phyloP scores from a whole-genome alignment of 306 rosid species.

The Oemleria cerasiformis region DNA sequence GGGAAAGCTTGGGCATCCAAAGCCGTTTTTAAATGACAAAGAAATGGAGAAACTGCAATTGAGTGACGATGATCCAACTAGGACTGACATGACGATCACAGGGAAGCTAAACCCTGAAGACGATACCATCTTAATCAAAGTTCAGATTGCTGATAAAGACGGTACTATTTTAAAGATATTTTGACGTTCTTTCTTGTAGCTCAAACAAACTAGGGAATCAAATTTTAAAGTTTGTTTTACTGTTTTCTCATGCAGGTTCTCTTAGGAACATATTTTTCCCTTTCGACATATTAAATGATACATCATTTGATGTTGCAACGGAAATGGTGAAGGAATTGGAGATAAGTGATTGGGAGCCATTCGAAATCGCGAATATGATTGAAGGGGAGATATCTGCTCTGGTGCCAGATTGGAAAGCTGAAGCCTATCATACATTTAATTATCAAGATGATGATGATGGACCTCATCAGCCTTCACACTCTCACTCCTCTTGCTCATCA shows the following conservation, averaged over 20 bases:
- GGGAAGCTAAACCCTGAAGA: constrained; percentile 82
- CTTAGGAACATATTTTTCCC: constrained; percentile 76
- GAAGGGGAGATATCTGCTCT: constrained; percentile 68
- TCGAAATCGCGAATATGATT: constrained; percentile 78
- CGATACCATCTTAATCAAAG: constrained; percentile 72
- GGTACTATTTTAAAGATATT: constrained; percentile 37
- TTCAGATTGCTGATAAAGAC: constrained; percentile 59
- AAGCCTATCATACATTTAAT: constrained; percentile 35
- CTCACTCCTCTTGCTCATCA: constrained; percentile 56
- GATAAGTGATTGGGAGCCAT: constrained; percentile 76
- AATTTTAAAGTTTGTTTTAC: constrained; percentile 19
- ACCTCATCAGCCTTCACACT: constrained; percentile 40
- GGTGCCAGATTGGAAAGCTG: constrained; percentile 54
- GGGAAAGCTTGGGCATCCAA: constrained; percentile 38
- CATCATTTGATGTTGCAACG: constrained; percentile 71
- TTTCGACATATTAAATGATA: constrained; percentile 66
- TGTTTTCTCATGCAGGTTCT: constrained; percentile 47
- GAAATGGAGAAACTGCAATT: constrained; percentile 58
- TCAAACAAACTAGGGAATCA: constrained; percentile 7
- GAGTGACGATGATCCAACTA: constrained; percentile 24
- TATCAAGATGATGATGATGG: constrained; percentile 45
- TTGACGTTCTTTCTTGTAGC: background rate
- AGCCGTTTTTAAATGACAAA: constrained; percentile 62
- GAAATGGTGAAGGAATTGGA: constrained; percentile 96
- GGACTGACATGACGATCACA: constrained; percentile 76